Conservation (phyloP, 331 rosid genomes). For the Spiraea crenata region DNA sequence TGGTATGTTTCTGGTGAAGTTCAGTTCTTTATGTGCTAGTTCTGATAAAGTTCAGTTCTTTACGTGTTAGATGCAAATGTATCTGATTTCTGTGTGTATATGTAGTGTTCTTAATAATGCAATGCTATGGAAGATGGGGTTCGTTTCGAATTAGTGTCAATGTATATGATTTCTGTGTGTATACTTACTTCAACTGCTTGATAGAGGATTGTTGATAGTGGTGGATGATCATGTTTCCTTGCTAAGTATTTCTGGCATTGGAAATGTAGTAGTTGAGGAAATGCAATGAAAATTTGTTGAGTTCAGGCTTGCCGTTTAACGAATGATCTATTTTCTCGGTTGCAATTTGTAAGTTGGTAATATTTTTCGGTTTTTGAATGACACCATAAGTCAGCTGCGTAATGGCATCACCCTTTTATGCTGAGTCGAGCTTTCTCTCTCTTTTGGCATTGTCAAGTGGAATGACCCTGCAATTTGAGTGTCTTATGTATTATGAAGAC, state of each 20-base stretch:
- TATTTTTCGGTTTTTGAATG: background rate
- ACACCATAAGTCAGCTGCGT: background rate
- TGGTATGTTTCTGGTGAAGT: slow-evolving; percentile 43
- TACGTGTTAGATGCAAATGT: background rate
- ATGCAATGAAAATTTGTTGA: background rate
- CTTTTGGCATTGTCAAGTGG: background rate
- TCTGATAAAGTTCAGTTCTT: background rate
- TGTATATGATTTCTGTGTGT: background rate
- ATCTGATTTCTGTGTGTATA: background rate
- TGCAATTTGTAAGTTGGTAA: background rate
- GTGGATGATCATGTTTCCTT: background rate
- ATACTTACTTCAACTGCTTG: background rate
- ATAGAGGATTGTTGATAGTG: background rate
- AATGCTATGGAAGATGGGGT: background rate
- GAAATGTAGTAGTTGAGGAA: background rate
- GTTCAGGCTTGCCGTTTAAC: background rate
- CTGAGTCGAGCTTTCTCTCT: background rate
- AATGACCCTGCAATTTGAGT: background rate
- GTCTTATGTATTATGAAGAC: background rate
- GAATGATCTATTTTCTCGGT: background rate
- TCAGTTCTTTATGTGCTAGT: background rate
- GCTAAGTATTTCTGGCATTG: background rate
- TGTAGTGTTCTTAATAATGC: background rate
- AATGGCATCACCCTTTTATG: background rate
- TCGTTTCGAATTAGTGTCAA: background rate